Conservation (phyloP, 495 filamentous ascomycete genomes). For the Podospora anserina region DNA sequence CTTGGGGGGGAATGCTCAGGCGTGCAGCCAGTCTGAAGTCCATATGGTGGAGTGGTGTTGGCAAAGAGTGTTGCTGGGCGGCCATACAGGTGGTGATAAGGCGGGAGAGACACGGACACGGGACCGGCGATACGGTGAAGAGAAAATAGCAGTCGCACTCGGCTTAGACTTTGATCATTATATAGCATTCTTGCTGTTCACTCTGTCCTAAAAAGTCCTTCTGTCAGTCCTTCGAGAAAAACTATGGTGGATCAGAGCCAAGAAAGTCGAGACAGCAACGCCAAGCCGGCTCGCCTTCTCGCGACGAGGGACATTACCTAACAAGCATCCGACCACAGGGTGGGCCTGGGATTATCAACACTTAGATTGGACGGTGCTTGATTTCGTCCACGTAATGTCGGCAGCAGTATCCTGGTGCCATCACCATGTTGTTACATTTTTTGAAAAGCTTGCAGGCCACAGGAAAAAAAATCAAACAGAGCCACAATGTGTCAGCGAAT, state of each 20-base stretch:
- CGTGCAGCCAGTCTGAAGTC: neutral
- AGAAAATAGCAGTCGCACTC: neutral
- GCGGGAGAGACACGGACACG: neutral
- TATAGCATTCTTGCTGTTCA: neutral
- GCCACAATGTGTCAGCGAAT: neutral
- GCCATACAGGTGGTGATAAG: neutral
- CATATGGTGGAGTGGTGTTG: neutral
- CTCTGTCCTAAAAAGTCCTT: slow-evolving; percentile 1
- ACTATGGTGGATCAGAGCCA: neutral
- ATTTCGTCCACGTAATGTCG: slow-evolving; percentile 2
- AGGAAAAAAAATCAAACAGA: neutral
- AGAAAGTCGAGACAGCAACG: slow-evolving; percentile 1
- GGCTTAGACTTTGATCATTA: neutral
- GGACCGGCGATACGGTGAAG: neutral
- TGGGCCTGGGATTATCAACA: neutral
- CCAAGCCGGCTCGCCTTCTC: slow-evolving; percentile 1
- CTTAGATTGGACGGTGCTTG: neutral
- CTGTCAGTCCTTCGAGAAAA: neutral
- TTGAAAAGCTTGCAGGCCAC: neutral
- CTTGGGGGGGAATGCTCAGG: neutral
- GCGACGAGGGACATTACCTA: slow-evolving; percentile 2
- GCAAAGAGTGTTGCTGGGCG: neutral
- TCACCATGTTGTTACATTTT: slow-evolving; percentile 1
- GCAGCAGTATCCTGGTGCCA: neutral
- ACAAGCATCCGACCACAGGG: neutral